Base-by-base conservation (phyloP, 495 filamentous ascomycete species). In the Filosporella fistucella region DNA sequence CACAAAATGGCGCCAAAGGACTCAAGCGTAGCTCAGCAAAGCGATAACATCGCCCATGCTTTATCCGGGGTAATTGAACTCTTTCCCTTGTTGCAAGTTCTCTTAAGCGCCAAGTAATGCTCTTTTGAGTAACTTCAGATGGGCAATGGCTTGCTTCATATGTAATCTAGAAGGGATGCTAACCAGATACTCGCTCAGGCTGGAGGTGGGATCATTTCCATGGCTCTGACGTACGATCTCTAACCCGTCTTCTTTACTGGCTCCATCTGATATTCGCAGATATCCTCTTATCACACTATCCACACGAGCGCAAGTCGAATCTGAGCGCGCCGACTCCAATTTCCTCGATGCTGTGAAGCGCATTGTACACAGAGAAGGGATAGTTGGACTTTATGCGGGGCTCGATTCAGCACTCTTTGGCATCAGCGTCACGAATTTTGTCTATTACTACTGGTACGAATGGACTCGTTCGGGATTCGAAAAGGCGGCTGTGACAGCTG, bases 381-480 rank as follows among this genome's bases (percentile, higher is more conserved):
- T 95, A 22, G 68, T 75, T 0, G 94, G 94, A 12, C 77, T 99
- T 3, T 97, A 93, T 63, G 80, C 90, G 3, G 90, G 90, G 9
- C 75, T 96, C 26, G 84, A 91, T 57, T 91, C 85, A 18, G 93
- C 93, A 8, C 74, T 99, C 4, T 96, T 99, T 64, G 93, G 94
- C 57, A 97, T 97, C 69, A 91, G 86, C 65, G 84, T 99, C 48
- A 99, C 93, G 45, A 99, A 99, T 68, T 97, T 99, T 56, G 91
- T 99, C 18, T 99, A 99, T 69, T 99, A 99, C 68, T 99, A 99
- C 69, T 99, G 93, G 88, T 99, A 96, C 71, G 93, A 99, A 70
- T 97, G 89, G 86, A 91, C 91, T 44, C 85, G 93, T 18, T 74
- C 87, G 34, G 83, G 82, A 56, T 96, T 97, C 67, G 88, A 95